Base-by-base conservation (phyloP, 78 protist species). In the Chrysochromulina tobinii region DNA sequence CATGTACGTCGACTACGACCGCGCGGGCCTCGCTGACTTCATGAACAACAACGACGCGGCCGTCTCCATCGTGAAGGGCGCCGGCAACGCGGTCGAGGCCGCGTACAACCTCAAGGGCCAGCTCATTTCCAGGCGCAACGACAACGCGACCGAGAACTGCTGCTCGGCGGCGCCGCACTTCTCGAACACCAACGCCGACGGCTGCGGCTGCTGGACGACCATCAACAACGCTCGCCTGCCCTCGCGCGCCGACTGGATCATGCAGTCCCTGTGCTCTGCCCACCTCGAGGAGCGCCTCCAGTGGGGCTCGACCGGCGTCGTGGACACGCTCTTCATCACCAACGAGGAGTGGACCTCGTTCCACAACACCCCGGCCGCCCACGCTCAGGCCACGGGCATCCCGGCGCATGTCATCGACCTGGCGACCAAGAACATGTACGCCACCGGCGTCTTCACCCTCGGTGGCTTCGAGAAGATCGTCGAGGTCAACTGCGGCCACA, bases 401-500 rank as follows among this genome's bases (percentile, higher is more conserved):
- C 51, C 79, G 15, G 79, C 79, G 79, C 79, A 69, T 59, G 79
- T n/a, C 23, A 0, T 69, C 51, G 51, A 69, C 51, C 27, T 69
- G 23, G 79, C 79, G 23, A 69, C 79, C 12, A 9, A 27, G 25
- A 14, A 69, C 9, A 3, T 27, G 50, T 27, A n/a, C 15, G 79
- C 79, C 54, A n/a, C 51, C 51, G 79, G 79, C 51, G 79, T 11
- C 79, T 69, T 69, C 79, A n/a, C 50, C 20, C 79, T 69, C 51
- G 79, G 79, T n/a, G 79, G 79, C 50, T 69, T n/a, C 79, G 79
- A 69, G 79, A 69, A 69, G 79, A 69, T 69, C 79, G 79, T 69
- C 20, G 79, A 69, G 79, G 14, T 69, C 17, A 69, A 69, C 79
- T 69, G 50, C 50, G 79, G 79, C 54, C 8, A 3, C 79, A 1